Base-by-base conservation (phyloP, 2,329 filamentous ascomycete genomes). In the Verticillium longisporum region DNA sequence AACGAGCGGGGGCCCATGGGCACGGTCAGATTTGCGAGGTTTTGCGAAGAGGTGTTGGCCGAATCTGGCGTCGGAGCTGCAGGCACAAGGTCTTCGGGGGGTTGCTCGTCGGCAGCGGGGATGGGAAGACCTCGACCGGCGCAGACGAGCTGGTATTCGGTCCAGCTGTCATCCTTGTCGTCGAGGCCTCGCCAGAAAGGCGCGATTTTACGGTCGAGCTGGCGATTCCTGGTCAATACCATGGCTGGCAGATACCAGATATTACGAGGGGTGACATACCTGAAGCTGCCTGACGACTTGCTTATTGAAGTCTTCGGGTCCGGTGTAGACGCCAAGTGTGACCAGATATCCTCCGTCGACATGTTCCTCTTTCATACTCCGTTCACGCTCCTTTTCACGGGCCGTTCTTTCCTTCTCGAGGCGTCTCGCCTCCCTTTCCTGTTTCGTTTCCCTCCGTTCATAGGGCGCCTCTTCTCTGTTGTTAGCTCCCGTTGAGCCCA, bases 141-240 rank as follows among this genome's bases (percentile, higher is more conserved):
- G 61, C 94, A 92, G 68, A 97, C 86, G n/a, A 99, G 85, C 75
- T 99, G 95, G 74, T 95, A 88, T 70, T 99, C 95, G 13, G 92
- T 90, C 95, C 95, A 99, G 59, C 86, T 90, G 26, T 91, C 85
- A 15, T 88, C 89, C 74, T 95, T 92, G 73, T 98, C 93, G 65
- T 97, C 89, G 4, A 99, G 79, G 5, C 95, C 95, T 71, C 89
- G 88, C 92, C 94, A 99, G 74, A 99, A 99, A 0, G 95, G 95
- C 53, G 95, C 95, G 64, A 99, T 77, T 64, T 90, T 88, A 67
- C 95, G 85, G 75, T 99, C 95, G 72, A 99, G 92, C 94, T 98
- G 64, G 55, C 63, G 26, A 37, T 62, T 67, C 67, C 60, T 36
- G 36, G 57, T 45, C 58, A 59, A 69, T 50, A 71, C 64, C 15